phyloP scores from a whole-genome alignment of 2,329 filamentous ascomycete genomes.

The Colletotrichum cuscutae region DNA sequence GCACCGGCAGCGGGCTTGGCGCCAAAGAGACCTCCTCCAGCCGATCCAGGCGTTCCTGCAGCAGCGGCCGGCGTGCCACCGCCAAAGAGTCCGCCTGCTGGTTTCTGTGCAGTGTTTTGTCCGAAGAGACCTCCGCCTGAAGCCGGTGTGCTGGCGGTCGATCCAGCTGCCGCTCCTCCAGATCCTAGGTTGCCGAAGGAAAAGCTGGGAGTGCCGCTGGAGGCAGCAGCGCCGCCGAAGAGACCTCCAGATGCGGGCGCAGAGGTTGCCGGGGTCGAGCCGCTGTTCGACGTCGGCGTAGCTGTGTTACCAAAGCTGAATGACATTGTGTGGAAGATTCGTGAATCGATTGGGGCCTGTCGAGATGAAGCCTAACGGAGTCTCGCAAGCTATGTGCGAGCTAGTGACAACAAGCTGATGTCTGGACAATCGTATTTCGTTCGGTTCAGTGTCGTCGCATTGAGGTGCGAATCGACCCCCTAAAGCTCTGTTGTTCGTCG shows the following conservation, averaged over 20 bases:
- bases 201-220: constrained; percentile 47
- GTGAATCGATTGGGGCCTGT: constrained; percentile 13
- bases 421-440: background rate
- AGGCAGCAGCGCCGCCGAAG: constrained; percentile 47
- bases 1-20: constrained; percentile 33
- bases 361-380: constrained; percentile 1
- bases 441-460: constrained; percentile 23
- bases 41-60: constrained; percentile 38
- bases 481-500: background rate
- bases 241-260: constrained; percentile 51
- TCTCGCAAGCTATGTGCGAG: constrained; percentile 7
- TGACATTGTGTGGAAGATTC: constrained; percentile 44
- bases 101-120: constrained; percentile 39
- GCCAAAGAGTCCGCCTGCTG: constrained; percentile 40
- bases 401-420: constrained; percentile 5
- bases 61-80: constrained; percentile 35
- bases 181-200: constrained; percentile 50
- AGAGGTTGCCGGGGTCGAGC: constrained; percentile 43
- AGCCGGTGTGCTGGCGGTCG: constrained; percentile 41
- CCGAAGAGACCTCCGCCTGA: constrained; percentile 46
- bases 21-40: constrained; percentile 45
- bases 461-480: constrained; percentile 18
- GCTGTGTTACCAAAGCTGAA: constrained; percentile 51
- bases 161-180: constrained; percentile 37
- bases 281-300: constrained; percentile 35